A percentile compares a stretch with the other conserved stretches of the same genome.
These are phyloP conservation scores for Spathaspora arborariae DNA, from an alignment of 805 yeast species.

Conservation along the genomic window DNA sequence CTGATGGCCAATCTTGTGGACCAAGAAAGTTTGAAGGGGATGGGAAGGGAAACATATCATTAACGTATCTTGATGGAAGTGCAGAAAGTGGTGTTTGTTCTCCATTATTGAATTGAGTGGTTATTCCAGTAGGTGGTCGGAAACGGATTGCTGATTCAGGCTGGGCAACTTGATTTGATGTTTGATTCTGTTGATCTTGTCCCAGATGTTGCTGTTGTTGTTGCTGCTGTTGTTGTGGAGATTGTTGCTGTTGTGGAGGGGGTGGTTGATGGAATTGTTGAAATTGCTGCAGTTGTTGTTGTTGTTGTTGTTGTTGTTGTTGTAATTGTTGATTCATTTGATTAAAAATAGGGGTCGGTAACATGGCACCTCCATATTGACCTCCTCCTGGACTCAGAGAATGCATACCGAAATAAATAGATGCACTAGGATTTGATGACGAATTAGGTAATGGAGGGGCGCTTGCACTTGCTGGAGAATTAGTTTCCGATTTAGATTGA, in stretches of 20 bases:
- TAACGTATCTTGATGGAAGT: conserved; percentile 53
- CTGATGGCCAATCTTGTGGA: conserved; percentile 42
- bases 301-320: conserved; percentile 14
- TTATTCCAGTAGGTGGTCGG: conserved; percentile 1
- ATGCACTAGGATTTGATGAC: background rate
- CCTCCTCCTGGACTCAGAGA: conserved; percentile 2
- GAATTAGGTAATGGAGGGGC: conserved; percentile 33
- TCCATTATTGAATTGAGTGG: conserved; percentile 22
- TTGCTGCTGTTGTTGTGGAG: conserved; percentile 14
- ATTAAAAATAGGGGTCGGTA: conserved; percentile 33
- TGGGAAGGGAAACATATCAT: conserved; percentile 78
- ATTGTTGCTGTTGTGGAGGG: conserved; percentile 15
- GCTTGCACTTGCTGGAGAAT: conserved; percentile 36
- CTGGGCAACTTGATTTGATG: conserved; percentile 6
- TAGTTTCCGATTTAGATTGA: conserved; percentile 35
- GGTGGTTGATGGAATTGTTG: conserved; percentile 15
- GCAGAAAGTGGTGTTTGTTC: conserved; percentile 73
- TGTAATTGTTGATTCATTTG: conserved; percentile 19
- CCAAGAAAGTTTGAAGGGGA: conserved; percentile 58
- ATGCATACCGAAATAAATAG: conserved; percentile 15
- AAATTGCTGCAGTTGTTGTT: conserved; percentile 7
- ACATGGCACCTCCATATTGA: conserved; percentile 9
- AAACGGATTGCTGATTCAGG: conserved; percentile 16
- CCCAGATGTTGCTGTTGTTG: conserved; percentile 16
- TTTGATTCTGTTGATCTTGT: conserved; percentile 12